A percentile compares a stretch with the other conserved stretches of the same genome.
Evolutionary conservation across 257 asterid genomes (phyloP).

Genomic region (Misopates orontium): DNA sequence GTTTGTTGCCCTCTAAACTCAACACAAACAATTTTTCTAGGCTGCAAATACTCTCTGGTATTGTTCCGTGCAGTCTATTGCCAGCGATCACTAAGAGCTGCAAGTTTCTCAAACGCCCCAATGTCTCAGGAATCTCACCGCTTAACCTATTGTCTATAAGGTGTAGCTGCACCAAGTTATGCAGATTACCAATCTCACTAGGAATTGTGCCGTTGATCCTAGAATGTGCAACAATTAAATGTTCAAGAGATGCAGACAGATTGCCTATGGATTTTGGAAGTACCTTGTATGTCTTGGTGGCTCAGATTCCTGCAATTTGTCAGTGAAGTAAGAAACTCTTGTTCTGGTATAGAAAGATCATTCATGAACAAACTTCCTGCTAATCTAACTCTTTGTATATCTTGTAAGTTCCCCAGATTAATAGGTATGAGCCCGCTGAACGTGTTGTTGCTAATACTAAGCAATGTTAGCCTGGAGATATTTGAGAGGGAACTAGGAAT

Average conservation of each 20-base stretch:
- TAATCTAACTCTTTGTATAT: conserved; percentile 2
- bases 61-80: too few relatives aligned
- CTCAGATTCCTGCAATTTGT: conserved; percentile 11
- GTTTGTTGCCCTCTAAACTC: not conserved
- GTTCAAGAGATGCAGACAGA: conserved; percentile 22
- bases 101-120: conserved; percentile 41
- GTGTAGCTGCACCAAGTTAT: conserved; percentile 1
- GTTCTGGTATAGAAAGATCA: conserved; percentile 9
- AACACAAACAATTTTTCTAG: not conserved
- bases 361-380: not conserved
- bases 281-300: not conserved
- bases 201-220: conserved; percentile 31
- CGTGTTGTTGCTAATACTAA: conserved; percentile 1
- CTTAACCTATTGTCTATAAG: conserved; percentile 13
- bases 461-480: conserved; percentile 7
- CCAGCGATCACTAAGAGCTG: conserved; percentile 33
- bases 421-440: conserved; percentile 30
- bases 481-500: conserved; percentile 30
- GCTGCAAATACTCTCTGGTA: not conserved
- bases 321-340: conserved; percentile 25
- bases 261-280: conserved; percentile 28
- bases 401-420: conserved; percentile 20
- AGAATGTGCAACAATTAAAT: not conserved
- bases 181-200: conserved; percentile 20
- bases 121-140: conserved; percentile 27